Evolutionary conservation across 371 early-diverging fungal species (phyloP), one percentile per base, ranked within the genome.

Genomic region (Blakeslea trispora): DNA sequence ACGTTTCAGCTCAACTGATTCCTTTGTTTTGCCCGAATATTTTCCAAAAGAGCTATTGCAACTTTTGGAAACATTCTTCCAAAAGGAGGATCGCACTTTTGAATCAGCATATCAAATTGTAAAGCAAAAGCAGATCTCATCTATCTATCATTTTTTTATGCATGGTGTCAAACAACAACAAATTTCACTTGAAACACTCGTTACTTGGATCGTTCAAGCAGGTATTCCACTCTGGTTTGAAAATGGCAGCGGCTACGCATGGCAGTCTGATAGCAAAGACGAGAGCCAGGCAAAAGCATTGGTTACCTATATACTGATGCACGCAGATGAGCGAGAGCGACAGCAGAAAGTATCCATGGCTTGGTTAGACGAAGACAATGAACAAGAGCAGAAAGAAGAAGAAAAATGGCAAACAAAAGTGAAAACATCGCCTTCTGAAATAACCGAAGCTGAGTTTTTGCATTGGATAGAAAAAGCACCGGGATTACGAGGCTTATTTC

Each of bases 211-310:
- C 2, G 69, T 68, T 0, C 24, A 22, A 5, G 52, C 61, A 4
- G 62, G 63, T 5, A 53, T 73, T n/a, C 71, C 68, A 0, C 15
- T 67, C 3, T 77, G 77, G 77, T 76, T 63, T 44, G 44, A 62
- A 57, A 53, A 46, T 15, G 63, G 54, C 9, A 62, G 64, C 15
- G 21, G 34, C 5, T 53, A 32, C 10, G 24, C 18, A 14, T 44
- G 42, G 43, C 15, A 37, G 2, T 10, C 14, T 37, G 37, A 22
- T 21, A 44, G n/a, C 18, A 22, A 7, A 5, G 21, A 55, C 11
- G 10, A 15, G 19, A 15, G 41, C 0, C 57, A 53, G 2, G 24
- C 50, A 17, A 21, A 13, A 6, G 56, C 55, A 17, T 47, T 73
- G 9, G 50, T 56, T 3, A 17, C 58, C 18, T 65, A 65, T 49